Evolutionary conservation across 2,329 filamentous ascomycete species (phyloP), one percentile per base, ranked within the genome.

Genomic region (Ophiostoma montium): DNA sequence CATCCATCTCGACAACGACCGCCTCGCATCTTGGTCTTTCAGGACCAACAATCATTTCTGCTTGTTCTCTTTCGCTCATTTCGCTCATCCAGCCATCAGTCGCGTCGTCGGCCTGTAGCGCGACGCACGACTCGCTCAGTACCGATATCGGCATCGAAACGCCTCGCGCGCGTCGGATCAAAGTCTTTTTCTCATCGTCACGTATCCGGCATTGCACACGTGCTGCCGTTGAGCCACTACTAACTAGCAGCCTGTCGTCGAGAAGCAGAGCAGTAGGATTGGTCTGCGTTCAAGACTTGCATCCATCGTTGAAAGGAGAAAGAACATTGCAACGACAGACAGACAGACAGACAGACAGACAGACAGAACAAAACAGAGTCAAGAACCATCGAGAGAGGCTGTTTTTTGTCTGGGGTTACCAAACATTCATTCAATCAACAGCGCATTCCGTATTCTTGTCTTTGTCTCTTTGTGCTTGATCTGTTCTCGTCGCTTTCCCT

Each of bases 391-490:
- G 23, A 27, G 23, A 42, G 30, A 16, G 13, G 23, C 39, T 31
- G 39, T 23, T 30, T 36, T 36, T 38, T 49, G 46, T 31, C 23
- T 47, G 35, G 45, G 41, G 47, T 47, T 38, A 7, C 42, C 47
- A 48, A 39, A 46, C 42, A 19, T 38, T 33, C 51, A 47, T 50
- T 53, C 51, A 53, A 53, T 47, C 45, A 23, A 89, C 95, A 64
- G 89, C 94, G 66, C 39, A 7, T 31, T n/a, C 8, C 27, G 13
- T 46, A 38, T 46, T 46, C 21, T 33, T 48, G 13, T 36, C 73
- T 87, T 32, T 32, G 18, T 46, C 39, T 36, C 30, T 46, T 46
- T 16, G 31, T 46, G 30, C 32, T 21, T 23, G 18, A 46, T 23
- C 4, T 21, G 23, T 8, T 42, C 23, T 42, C 30, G 38, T 23